Base-by-base conservation (phyloP, 345 rosid genomes). In the Eucalyptus lansdowneana region DNA sequence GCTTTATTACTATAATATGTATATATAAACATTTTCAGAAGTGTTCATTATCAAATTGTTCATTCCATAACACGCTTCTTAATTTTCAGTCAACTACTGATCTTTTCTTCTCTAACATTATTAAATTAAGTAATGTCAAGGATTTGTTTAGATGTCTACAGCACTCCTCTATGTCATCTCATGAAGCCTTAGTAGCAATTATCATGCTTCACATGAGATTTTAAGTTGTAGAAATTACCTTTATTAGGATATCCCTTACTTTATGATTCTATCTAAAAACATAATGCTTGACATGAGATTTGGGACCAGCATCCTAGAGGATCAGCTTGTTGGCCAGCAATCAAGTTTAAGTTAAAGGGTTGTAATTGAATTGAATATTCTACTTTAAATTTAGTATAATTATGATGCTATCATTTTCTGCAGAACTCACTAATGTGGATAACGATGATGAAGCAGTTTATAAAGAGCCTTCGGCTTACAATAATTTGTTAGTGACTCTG, bases 401-500 rank as follows among this genome's bases (percentile, higher is more conserved):
- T 69, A 89, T 45, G 56, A 86, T 29, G 22, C 95, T 92, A 65
- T 90, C 90, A 88, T 80, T 92, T 6, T 91, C 89, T 16, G 91
- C 87, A 89, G 91, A 91, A 29, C 88, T 89, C 44, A 72, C 72
- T 21, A 91, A 88, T 83, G 89, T 49, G 54, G 93, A 87, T 50
- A 50, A 91, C 4, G 94, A 93, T 89, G 90, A 90, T 89, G 27
- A 90, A 54, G 87, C 72, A 40, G 76, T 90, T 87, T 89, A 90
- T 89, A 93, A 91, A 87, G 94, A 95, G 89, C 92, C 94, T 6
- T 92, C 95, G 6, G 50, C 86, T 9, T 96, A 95, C 87, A 91
- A 96, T 67, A 91, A 88, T 88, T 91, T 96, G 91, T 86, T 95
- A 76, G 91, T 67, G 88, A 93, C 93, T 87, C 93, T 96, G n/a